These are phyloP conservation scores for Aspergillus sp. DNA, from an alignment of 2,329 filamentous ascomycete genomes.

Conservation along the genomic window DNA sequence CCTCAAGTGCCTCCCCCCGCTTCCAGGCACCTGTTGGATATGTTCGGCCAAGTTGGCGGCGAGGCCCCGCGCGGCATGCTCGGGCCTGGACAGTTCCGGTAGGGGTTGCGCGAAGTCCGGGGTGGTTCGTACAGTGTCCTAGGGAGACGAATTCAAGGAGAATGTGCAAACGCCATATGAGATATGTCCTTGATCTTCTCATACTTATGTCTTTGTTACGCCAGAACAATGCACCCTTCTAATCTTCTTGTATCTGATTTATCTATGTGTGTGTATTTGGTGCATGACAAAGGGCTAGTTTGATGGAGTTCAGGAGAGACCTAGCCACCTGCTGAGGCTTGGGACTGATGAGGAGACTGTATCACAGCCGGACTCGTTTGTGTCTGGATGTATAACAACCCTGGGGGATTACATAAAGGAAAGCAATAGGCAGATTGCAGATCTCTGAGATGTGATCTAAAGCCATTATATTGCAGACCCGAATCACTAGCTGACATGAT, in stretches of 20 bases:
- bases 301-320: background rate
- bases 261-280: background rate
- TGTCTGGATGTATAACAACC: background rate
- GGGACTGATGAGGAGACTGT: background rate
- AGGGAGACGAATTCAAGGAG: background rate
- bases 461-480: background rate
- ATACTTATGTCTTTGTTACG: background rate
- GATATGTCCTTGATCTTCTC: background rate
- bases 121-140: background rate
- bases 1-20: slow-evolving; percentile 42
- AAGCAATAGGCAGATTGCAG: background rate
- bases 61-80: slow-evolving; percentile 40
- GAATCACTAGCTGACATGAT: slow-evolving; percentile 16
- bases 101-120: slow-evolving; percentile 11
- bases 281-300: slow-evolving; percentile 2
- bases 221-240: background rate
- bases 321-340: background rate
- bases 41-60: slow-evolving; percentile 44
- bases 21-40: slow-evolving; percentile 45
- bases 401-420: background rate
- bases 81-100: slow-evolving; percentile 40
- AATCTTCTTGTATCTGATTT: slow-evolving; percentile 5
- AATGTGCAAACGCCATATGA: background rate
- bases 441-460: background rate
- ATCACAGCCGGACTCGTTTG: background rate